A percentile compares a stretch with the other conserved stretches of the same genome.
These are phyloP conservation scores for Penicillium angulare DNA, from an alignment of 495 filamentous ascomycete genomes.

Conservation along the genomic window DNA sequence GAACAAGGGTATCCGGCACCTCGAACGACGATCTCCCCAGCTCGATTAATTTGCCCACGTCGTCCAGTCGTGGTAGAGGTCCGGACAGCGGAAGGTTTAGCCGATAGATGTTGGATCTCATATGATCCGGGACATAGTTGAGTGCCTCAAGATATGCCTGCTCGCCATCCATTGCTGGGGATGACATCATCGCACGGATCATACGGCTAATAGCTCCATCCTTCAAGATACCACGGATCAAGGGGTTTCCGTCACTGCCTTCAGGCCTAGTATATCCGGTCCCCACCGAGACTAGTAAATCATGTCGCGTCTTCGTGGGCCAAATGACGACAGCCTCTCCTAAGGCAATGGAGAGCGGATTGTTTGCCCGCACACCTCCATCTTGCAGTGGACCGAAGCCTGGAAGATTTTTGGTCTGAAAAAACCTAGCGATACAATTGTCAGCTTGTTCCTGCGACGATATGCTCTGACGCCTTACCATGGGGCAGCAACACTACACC, in stretches of 20 bases:
- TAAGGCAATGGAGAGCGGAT: conserved; percentile 27
- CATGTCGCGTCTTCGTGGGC: conserved; percentile 20
- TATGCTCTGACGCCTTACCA: conserved; percentile 6
- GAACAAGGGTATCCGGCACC: conserved; percentile 15
- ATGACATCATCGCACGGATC: conserved; percentile 14
- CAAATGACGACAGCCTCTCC: conserved; percentile 28
- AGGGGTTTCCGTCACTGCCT: not conserved
- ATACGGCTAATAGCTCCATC: conserved; percentile 13
- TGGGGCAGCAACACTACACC: conserved; percentile 21
- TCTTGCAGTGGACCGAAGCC: conserved; percentile 37
- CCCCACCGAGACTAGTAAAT: conserved; percentile 33
- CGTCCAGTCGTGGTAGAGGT: conserved; percentile 19
- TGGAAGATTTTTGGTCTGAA: conserved; percentile 25
- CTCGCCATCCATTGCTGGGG: conserved; percentile 22
- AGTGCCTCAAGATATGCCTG: conserved; percentile 20
- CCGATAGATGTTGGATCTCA: conserved; percentile 13
- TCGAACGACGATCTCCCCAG: conserved; percentile 8
- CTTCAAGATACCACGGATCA: not conserved
- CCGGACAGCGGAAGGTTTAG: conserved; percentile 13
- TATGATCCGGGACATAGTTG: conserved; percentile 14
- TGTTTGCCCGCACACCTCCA: conserved; percentile 33
- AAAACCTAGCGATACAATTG: conserved; percentile 20
- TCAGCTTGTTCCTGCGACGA: not conserved
- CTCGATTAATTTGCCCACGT: conserved; percentile 8
- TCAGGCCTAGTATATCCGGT: conserved; percentile 17